These are phyloP conservation scores for Crassisporium funariophilum DNA, from an alignment of 768 basidiomycete genomes.

Conservation along the genomic window DNA sequence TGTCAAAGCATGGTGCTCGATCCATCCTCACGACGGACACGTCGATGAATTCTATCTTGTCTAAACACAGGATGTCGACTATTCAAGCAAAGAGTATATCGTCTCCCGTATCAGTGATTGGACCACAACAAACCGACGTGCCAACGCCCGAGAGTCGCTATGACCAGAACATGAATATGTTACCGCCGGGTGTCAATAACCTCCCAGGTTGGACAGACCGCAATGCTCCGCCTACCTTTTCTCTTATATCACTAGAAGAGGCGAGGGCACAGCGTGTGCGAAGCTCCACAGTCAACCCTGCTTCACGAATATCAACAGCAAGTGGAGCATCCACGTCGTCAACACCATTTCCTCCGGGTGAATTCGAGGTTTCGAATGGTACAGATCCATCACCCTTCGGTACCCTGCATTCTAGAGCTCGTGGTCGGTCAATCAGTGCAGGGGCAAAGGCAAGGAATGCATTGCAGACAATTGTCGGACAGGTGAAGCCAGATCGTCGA, in stretches of 20 bases:
- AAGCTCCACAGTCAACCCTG: constrained; percentile 39
- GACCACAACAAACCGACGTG: constrained; percentile 25
- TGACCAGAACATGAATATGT: constrained; percentile 10
- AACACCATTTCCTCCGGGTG: constrained; percentile 34
- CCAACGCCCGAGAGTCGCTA: constrained; percentile 29
- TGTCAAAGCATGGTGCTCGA: constrained; percentile 34
- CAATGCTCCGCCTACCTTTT: constrained; percentile 49
- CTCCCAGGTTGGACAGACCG: constrained; percentile 58
- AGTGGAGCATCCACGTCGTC: constrained; percentile 25
- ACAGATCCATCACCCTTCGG: constrained; percentile 13
- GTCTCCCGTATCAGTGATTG: constrained; percentile 49
- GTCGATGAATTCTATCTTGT: constrained; percentile 30
- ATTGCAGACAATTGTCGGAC: constrained; percentile 45
- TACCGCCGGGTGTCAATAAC: constrained; percentile 30
- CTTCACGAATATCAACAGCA: constrained; percentile 26
- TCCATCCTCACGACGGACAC: constrained; percentile 39
- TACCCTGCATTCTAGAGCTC: constrained; percentile 23
- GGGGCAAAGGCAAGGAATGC: constrained; percentile 55
- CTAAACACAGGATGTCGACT: constrained; percentile 33
- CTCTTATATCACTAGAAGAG: constrained; percentile 77
- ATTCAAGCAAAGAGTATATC: constrained; percentile 58
- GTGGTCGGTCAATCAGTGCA: constrained; percentile 65
- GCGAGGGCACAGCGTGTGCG: constrained; percentile 73
- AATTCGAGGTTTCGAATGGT: constrained; percentile 25
- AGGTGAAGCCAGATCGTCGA: constrained; percentile 41